Evolutionary conservation across 306 rosid species (phyloP).

Genomic region (Trichosanthes truncata): DNA sequence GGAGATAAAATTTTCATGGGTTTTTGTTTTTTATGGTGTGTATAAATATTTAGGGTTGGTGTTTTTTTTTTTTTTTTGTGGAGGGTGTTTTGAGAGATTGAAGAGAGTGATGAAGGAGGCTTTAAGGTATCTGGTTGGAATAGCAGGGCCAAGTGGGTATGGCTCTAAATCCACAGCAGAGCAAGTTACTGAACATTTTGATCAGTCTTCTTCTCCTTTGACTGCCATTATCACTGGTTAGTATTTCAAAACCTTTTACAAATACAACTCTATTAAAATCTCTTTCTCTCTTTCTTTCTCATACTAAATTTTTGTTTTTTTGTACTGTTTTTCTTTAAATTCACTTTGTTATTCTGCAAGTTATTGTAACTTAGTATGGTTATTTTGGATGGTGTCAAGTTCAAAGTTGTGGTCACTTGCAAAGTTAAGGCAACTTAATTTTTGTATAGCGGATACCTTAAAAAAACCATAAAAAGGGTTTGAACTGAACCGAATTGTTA

Average conservation of each 20-base stretch:
- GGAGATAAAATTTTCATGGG: neutral
- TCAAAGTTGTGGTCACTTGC: neutral
- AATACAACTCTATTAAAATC: neutral
- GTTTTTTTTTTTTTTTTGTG: neutral
- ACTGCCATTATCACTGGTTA: slow-evolving; percentile 80
- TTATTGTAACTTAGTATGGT: neutral
- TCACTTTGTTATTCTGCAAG: neutral
- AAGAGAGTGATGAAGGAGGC: slow-evolving; percentile 56
- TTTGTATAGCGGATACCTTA: neutral
- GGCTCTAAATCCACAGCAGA: slow-evolving; percentile 93
- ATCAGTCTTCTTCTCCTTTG: slow-evolving; percentile 33
- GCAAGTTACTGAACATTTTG: slow-evolving; percentile 48
- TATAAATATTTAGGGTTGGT: neutral
- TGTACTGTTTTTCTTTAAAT: neutral
- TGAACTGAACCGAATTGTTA: neutral
- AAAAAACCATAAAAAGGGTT: neutral
- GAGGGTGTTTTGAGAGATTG: slow-evolving; percentile 12
- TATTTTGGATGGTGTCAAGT: neutral
- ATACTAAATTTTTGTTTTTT: slow-evolving; percentile 16
- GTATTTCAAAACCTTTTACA: neutral
- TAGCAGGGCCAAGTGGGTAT: slow-evolving; percentile 94
- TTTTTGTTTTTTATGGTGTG: neutral
- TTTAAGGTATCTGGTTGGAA: slow-evolving; percentile 72
- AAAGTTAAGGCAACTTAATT: neutral
- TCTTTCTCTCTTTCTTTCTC: neutral